Percentiles rank a stretch among this genome's conserved stretches.
These are phyloP conservation scores for Lumnitzera littorea DNA, from an alignment of 345 rosid genomes.

Conservation along the genomic window DNA sequence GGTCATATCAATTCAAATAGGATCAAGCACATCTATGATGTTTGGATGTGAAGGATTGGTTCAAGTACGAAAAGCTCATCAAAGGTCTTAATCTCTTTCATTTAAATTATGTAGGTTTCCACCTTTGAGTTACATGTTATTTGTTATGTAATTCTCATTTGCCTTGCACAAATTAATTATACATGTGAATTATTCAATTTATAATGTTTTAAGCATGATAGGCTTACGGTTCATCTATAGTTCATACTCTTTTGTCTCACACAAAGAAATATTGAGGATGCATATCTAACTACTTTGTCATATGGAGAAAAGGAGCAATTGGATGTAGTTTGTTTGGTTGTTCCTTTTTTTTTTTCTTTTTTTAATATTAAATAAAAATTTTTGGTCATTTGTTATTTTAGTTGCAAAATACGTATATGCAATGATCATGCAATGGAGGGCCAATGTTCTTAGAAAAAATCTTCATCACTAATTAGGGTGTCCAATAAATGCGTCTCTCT, in stretches of 20 bases:
- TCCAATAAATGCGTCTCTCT: too few species aligned
- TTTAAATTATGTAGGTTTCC: background rate
- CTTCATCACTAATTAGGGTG: too few species aligned
- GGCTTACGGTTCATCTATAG: constrained; percentile 53
- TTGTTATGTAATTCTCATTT: background rate
- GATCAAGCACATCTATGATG: constrained; percentile 44
- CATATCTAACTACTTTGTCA: constrained; percentile 43
- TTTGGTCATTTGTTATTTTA: too few species aligned
- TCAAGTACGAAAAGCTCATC: constrained; percentile 15
- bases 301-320: too few species aligned
- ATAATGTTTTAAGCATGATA: constrained; percentile 36
- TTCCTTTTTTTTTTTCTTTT: too few species aligned
- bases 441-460: too few species aligned
- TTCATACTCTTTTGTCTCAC: constrained; percentile 45
- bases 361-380: too few species aligned
- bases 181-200: background rate
- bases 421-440: too few species aligned
- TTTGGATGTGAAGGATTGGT: constrained; percentile 65
- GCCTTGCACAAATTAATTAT: background rate
- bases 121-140: background rate
- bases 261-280: constrained; percentile 38
- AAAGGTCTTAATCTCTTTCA: constrained; percentile 31
- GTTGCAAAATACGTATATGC: too few species aligned
- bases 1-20: constrained; percentile 16
- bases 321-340: too few species aligned